Base-by-base conservation (phyloP, 2,329 filamentous ascomycete species). In the Cladophialophora yegresii region DNA sequence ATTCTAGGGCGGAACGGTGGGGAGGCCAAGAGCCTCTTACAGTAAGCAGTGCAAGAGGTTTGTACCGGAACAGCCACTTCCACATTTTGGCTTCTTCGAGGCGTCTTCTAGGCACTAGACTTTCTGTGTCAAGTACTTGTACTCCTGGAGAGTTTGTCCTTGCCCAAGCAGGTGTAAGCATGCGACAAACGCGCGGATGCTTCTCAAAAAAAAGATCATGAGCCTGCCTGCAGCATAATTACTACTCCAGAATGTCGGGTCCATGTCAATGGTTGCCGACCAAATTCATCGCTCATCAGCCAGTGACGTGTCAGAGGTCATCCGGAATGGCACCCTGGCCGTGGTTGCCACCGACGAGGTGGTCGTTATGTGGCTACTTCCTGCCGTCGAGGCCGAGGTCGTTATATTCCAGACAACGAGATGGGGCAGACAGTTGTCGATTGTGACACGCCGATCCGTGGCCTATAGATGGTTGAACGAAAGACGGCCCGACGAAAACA, bases 331-430 rank as follows among this genome's bases (percentile, higher is more conserved):
- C 9, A 58, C 54, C 10, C 16, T 63, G 20, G 20, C 20, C 10
- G 54, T 63, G 9, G 28, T 63, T 20, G 45, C 43, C 20, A 33
- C 30, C 22, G 58, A 58, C 56, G 54, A 36, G 12, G 58, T 63
- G 12, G 54, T 54, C 13, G 23, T 56, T 20, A 43, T 58, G 54
- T 63, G 54, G 61, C 23, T 58, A 12, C 45, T 63, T 16, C 61
- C 58, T n/a, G 54, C 54, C 28, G 45, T 63, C 16, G 61, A 63
- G 30, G 58, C 61, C 16, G 54, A 63, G n/a, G 47, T 63, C 45
- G 54, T 58, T 40, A 63, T 45, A 23, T 63, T 58, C 23, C 61
- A 63, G 32, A 54, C 61, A 6, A 58, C 40, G 13, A 63, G 36
- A 43, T 53, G 43, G 30, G 61, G 58, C n/a, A 53, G 43, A 33